Conservation (phyloP, 805 yeast species). For the Sugiyamaella smithiae region DNA sequence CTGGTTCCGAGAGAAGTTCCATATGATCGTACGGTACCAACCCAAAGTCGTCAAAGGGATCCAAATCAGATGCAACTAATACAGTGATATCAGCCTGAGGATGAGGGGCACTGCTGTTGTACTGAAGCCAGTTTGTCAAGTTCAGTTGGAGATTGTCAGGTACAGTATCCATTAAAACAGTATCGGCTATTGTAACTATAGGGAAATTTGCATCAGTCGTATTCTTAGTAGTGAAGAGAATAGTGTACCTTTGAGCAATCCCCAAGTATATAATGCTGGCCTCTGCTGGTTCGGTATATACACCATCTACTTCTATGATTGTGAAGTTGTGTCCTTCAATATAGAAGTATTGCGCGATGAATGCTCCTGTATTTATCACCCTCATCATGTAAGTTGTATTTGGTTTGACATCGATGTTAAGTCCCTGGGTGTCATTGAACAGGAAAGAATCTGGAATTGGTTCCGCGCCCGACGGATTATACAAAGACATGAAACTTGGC, state of each 20-base stretch:
- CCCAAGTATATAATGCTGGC: constrained; percentile 73
- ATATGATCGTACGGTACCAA: constrained; percentile 58
- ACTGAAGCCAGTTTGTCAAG: constrained; percentile 66
- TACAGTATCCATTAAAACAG: constrained; percentile 69
- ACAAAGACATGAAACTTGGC: constrained; percentile 54
- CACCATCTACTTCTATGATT: constrained; percentile 87
- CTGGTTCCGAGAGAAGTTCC: constrained; percentile 62
- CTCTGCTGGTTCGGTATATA: constrained; percentile 59
- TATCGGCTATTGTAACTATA: constrained; percentile 75
- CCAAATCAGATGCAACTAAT: constrained; percentile 30
- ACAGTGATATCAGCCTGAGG: constrained; percentile 31
- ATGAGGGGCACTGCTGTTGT: constrained; percentile 43
- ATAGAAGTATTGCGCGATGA: constrained; percentile 82
- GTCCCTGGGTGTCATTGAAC: constrained; percentile 70
- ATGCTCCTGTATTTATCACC: constrained; percentile 80
- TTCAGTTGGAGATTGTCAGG: constrained; percentile 66
- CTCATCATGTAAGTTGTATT: constrained; percentile 77
- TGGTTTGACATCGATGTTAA: constrained; percentile 59
- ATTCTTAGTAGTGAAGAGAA: constrained; percentile 68
- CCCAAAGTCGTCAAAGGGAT: constrained; percentile 69
- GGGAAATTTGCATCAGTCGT: constrained; percentile 63
- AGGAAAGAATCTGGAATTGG: constrained; percentile 83
- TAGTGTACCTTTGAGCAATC: constrained; percentile 86
- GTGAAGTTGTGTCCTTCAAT: constrained; percentile 83
- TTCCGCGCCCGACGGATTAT: constrained; percentile 95